Conservation (phyloP, 768 basidiomycete species). For the Lentinula boryana region DNA sequence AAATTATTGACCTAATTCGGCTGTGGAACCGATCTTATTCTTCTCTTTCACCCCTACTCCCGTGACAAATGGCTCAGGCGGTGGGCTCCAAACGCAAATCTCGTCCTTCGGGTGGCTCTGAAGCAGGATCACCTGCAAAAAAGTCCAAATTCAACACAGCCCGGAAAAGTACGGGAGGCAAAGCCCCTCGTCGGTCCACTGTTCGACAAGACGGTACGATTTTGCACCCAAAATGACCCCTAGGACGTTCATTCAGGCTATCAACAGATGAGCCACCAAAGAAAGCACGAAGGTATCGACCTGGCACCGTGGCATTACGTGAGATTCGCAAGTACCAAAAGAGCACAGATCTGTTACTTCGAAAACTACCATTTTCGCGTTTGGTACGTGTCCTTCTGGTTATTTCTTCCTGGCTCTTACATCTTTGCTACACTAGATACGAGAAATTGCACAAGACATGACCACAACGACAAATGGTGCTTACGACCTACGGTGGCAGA, state of each 20-base stretch:
- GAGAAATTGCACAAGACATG: slow-evolving; percentile 92
- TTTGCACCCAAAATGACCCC: neutral
- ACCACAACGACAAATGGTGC: slow-evolving; percentile 67
- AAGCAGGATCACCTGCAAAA: slow-evolving; percentile 45
- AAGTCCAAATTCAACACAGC: slow-evolving; percentile 52
- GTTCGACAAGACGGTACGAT: neutral
- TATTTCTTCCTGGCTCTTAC: neutral
- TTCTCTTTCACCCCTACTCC: slow-evolving; percentile 2
- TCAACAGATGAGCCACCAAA: slow-evolving; percentile 18
- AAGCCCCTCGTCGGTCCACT: slow-evolving; percentile 33
- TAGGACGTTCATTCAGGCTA: slow-evolving; percentile 14
- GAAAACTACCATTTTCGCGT: slow-evolving; percentile 88
- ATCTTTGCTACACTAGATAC: slow-evolving; percentile 54
- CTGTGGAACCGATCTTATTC: neutral
- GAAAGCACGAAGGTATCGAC: slow-evolving; percentile 71
- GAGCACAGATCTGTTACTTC: slow-evolving; percentile 81
- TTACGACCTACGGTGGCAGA: slow-evolving; percentile 85
- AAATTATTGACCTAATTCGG: neutral
- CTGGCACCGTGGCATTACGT: slow-evolving; percentile 83
- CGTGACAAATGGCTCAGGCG: slow-evolving; percentile 58
- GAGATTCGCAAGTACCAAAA: slow-evolving; percentile 96
- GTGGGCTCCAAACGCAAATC: slow-evolving; percentile 48
- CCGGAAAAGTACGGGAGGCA: slow-evolving; percentile 79
- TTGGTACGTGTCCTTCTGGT: slow-evolving; percentile 49
- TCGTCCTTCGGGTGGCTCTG: slow-evolving; percentile 30